Base-by-base conservation (phyloP, 163 green algal genomes). In the Scenedesmus sp. region DNA sequence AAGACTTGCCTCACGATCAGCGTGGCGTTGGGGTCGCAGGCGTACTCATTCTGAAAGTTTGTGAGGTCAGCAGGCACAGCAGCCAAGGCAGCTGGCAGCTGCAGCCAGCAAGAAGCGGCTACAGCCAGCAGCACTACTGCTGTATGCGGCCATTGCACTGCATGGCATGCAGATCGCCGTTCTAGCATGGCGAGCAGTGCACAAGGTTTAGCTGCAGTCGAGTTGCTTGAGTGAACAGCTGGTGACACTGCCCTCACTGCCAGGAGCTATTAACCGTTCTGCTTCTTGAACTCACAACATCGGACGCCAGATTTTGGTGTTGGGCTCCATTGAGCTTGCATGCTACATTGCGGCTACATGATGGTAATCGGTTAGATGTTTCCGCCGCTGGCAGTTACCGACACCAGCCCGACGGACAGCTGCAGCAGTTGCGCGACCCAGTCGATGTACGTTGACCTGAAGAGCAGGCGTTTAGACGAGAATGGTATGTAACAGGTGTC, bases 1-100 rank as follows among this genome's bases (percentile, higher is more conserved):
- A 1, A 7, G 12, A 35, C 87, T 65, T 40, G 93, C 93, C 94
- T 88, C 6, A 94, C 85, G n/a, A 93, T 88, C 13, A 95, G 85
- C 3, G 94, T 93, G 1, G 65, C n/a, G 16, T 78, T 91, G 3
- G n/a, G 76, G 76, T 93, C 87, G 78, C 94, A 96, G 20, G 81
- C 76, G 51, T 94, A 94, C 88, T 96, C 94, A 53, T 94, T 95
- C 59, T 95, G 92, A 44, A 96, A 95, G 79, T 96, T 96, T 1
- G 91, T 92, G 7, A 95, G 86, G 81, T 95, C 93, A 16, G 46
- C 76, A 9, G 90, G 91, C 9, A 81, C 56, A 44, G 59, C 76
- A 80, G 83, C 51, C 20, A 43, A 42, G 16, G 81, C 81, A 73
- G 22, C 33, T 81, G 59, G 40, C 37, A 49, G 42, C 40, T 53